Evolutionary conservation across 805 yeast genomes (phyloP), one percentile per base, ranked within the genome.

Genomic region (Candida awuae): DNA sequence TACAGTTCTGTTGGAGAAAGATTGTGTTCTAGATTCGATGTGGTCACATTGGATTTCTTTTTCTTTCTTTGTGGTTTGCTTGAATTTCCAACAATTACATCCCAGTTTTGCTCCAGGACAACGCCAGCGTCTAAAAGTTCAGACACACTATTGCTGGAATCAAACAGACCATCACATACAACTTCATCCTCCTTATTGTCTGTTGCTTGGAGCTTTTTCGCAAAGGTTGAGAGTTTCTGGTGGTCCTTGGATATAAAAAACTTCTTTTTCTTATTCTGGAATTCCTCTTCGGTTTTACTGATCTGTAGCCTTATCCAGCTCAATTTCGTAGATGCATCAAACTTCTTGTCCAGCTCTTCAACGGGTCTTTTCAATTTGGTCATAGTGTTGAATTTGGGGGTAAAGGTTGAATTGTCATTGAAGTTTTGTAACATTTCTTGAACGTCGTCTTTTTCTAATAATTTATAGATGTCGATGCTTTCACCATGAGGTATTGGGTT

Each of bases 401-500:
- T 50, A 5, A 42, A 4, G 12, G 47, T 54, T 2, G 41, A 18
- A 1, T 39, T 37, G 8, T 37, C 29, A 15, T 39, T 33, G n/a
- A 37, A 23, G 16, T 14, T 12, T 2, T 38, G 25, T 25, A 62
- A 46, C 42, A 61, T 47, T 32, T 54, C 52, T 21, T 47, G 45
- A 26, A 60, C 51, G 16, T 58, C 68, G 0, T 58, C 54, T 19
- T 59, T 67, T 6, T 61, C 61, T 36, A 84, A 54, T 20, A 88
- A 56, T 31, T 65, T 49, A 22, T 46, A 50, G 18, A 92, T 86
- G 46, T 77, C 77, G 13, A 84, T 52, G 0, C 85, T 74, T 54
- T 82, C 87, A 9, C 99, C 99, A 6, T 79, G 81, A 1, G 82
- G 73, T 14, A 88, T 78, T 0, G 90, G 63, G 6, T 55, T 49